Evolutionary conservation across 805 yeast species (phyloP).

Genomic region (Priceomyces melissophilus): DNA sequence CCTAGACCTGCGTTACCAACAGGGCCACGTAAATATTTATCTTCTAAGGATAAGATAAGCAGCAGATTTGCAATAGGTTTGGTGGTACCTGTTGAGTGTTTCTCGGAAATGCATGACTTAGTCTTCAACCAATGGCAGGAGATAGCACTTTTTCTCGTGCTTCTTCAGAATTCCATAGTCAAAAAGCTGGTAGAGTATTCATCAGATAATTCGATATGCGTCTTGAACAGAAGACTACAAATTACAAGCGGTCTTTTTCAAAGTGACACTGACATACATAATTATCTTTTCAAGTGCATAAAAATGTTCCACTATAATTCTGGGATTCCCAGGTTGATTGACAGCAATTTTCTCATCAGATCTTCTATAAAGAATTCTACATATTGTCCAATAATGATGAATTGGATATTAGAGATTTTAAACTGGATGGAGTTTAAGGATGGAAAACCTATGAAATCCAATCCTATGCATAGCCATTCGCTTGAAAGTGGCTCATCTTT

Average conservation of each 20-base stretch:
- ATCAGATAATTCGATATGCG: conserved; percentile 19
- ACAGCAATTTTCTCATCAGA: conserved; percentile 36
- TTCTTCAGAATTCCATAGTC: conserved; percentile 37
- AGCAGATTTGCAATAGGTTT: conserved; percentile 48
- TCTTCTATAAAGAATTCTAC: conserved; percentile 12
- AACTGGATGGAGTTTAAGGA: conserved; percentile 58
- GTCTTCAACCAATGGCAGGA: conserved; percentile 50
- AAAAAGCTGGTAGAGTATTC: conserved; percentile 33
- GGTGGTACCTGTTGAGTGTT: conserved; percentile 42
- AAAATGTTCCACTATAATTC: conserved; percentile 36
- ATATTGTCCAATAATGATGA: conserved; percentile 36
- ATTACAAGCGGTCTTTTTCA: conserved; percentile 40
- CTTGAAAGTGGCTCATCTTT: conserved; percentile 27
- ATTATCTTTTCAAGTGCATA: conserved; percentile 33
- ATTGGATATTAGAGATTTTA: conserved; percentile 51
- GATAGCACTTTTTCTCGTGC: conserved; percentile 36
- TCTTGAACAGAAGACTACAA: conserved; percentile 30
- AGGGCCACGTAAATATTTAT: conserved; percentile 4
- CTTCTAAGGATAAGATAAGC: conserved; percentile 15
- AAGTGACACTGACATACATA: conserved; percentile 41
- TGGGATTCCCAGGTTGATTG: conserved; percentile 46
- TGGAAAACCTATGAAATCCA: conserved; percentile 20
- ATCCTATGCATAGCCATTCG: conserved; percentile 10
- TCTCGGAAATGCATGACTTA: conserved; percentile 33
- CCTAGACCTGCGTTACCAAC: conserved; percentile 41